These are phyloP conservation scores for Nectriaceae sp. DNA, from an alignment of 2,329 filamentous ascomycete species.

Conservation along the genomic window DNA sequence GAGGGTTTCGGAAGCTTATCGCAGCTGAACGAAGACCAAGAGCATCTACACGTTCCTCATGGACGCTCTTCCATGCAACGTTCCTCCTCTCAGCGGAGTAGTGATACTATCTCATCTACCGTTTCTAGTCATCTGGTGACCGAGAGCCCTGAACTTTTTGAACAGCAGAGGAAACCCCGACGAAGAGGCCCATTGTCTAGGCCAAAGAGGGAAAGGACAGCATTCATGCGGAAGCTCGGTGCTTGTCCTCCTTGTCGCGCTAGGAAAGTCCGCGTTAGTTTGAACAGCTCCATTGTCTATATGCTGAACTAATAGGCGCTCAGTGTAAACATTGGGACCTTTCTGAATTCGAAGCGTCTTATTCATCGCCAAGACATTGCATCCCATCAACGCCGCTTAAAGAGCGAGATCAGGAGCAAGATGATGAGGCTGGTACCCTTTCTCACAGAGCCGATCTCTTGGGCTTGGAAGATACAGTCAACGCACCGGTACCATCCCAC, in stretches of 20 bases:
- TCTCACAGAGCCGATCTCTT: no score
- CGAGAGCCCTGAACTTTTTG: no score
- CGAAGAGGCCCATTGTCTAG: conserved; percentile 9
- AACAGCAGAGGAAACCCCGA: conserved; percentile 2
- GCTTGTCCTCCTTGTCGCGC: conserved; percentile 7
- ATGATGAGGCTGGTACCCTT: no score
- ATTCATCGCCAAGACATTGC: conserved; percentile 1
- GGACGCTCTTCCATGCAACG: neutral
- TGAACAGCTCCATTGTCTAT: no score
- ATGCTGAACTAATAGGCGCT: no score
- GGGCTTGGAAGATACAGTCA: no score
- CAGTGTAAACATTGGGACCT: conserved; percentile 14
- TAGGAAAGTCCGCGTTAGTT: conserved; percentile 10
- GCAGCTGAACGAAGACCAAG: neutral
- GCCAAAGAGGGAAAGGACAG: conserved; percentile 10
- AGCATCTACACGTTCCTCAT: conserved; percentile 1
- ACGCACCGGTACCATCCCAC: no score
- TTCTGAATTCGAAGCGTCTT: conserved; percentile 10
- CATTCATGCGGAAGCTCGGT: conserved; percentile 11
- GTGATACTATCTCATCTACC: conserved; percentile 2
- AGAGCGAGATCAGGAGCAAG: no score
- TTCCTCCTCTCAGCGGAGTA: conserved; percentile 5
- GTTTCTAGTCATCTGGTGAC: no score
- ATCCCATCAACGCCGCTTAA: no score
- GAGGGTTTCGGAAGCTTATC: conserved; percentile 3